Evolutionary conservation across 2,329 filamentous ascomycete species (phyloP).

Genomic region (Monilinia vaccinii-corymbosi): DNA sequence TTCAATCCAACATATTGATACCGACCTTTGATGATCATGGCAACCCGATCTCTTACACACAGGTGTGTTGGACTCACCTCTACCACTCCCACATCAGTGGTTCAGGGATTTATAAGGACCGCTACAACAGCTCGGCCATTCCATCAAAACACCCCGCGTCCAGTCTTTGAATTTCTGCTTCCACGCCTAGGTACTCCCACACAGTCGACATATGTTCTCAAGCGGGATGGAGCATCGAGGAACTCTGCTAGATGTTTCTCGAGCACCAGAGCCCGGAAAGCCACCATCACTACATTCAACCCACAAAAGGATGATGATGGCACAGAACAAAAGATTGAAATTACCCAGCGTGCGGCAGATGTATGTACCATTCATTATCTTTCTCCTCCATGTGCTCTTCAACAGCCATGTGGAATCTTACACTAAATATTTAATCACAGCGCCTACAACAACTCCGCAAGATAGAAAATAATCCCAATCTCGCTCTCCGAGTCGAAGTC

Average conservation of each 20-base stretch:
- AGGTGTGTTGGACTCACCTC: slow-evolving; percentile 18
- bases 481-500: slow-evolving; percentile 85
- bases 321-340: slow-evolving; percentile 72
- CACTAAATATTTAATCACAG: slow-evolving; percentile 12
- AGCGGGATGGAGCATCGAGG: background rate
- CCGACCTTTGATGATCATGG: slow-evolving; percentile 16
- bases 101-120: slow-evolving; percentile 22
- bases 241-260: slow-evolving; percentile 14
- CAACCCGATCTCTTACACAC: slow-evolving; percentile 18
- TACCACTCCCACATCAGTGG: slow-evolving; percentile 16
- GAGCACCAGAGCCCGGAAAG: slow-evolving; percentile 3
- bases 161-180: slow-evolving; percentile 26
- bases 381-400: background rate
- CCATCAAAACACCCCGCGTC: slow-evolving; percentile 19
- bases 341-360: slow-evolving; percentile 73
- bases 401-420: background rate
- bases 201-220: background rate
- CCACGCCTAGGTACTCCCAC: slow-evolving; percentile 11
- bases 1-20: background rate
- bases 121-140: slow-evolving; percentile 23
- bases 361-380: slow-evolving; percentile 37
- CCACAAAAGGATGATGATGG: slow-evolving; percentile 75
- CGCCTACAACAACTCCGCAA: slow-evolving; percentile 39
- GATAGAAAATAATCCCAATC: slow-evolving; percentile 64
- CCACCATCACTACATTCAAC: slow-evolving; percentile 45